Evolutionary conservation across 2,329 filamentous ascomycete species (phyloP).

Genomic region (Thermothelomyces thermophilus): DNA sequence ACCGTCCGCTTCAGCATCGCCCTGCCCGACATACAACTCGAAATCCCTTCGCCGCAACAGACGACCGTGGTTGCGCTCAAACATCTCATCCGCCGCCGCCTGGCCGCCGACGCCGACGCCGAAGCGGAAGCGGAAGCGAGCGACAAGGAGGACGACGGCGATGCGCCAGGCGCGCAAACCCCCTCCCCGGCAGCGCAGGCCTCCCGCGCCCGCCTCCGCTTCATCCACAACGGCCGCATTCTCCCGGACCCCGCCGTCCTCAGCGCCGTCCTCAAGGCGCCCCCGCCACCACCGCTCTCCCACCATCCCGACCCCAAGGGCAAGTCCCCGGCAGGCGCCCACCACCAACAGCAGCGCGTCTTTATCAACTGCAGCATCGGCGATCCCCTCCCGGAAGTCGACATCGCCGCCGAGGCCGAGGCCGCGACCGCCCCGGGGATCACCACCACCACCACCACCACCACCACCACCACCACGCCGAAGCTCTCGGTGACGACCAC

Average conservation of each 20-base stretch:
- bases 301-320: conserved; percentile 44
- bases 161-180: background rate
- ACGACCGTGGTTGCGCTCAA: conserved; percentile 76
- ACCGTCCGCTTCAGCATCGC: conserved; percentile 87
- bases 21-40: conserved; percentile 74
- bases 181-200: conserved; percentile 15
- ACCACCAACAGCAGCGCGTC: conserved; percentile 44
- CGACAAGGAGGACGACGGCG: conserved; percentile 22
- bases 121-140: conserved; percentile 37
- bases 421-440: conserved; percentile 39
- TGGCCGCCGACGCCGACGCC: conserved; percentile 40
- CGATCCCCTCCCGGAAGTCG: conserved; percentile 58
- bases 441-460: conserved; percentile 9
- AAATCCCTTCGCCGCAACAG: conserved; percentile 59
- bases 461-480: background rate
- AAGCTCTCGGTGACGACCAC: conserved; percentile 19
- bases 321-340: conserved; percentile 53
- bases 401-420: conserved; percentile 54
- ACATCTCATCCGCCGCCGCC: conserved; percentile 67
- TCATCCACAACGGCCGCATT: conserved; percentile 86
- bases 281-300: conserved; percentile 46
- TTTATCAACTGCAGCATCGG: conserved; percentile 95
- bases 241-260: conserved; percentile 69
- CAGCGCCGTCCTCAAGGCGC: conserved; percentile 58
- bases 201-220: conserved; percentile 64